Percentiles rank a stretch among this genome's conserved stretches.
These are phyloP conservation scores for Fistulinella prunicolor DNA, from an alignment of 768 basidiomycete species.

Conservation along the genomic window DNA sequence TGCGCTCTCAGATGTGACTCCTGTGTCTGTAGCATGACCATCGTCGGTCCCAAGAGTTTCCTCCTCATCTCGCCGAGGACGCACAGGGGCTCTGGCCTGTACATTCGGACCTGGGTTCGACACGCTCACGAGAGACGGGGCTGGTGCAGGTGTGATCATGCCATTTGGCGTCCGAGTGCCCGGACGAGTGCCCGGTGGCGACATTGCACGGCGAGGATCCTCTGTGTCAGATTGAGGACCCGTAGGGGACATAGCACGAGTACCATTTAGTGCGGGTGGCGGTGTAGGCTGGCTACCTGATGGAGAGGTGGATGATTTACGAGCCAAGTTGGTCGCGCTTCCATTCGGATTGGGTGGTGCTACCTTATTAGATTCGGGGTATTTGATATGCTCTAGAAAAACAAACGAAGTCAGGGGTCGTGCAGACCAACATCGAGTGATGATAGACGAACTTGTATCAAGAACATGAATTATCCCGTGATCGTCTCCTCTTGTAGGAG, in stretches of 20 bases:
- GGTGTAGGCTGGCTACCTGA: slow-evolving; percentile 28
- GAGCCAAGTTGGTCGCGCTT: slow-evolving; percentile 34
- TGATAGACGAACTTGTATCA: slow-evolving; percentile 77
- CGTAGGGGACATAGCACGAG: slow-evolving; percentile 67
- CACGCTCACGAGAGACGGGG: slow-evolving; percentile 10
- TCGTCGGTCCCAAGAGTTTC: slow-evolving; percentile 45
- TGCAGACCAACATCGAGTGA: not conserved
- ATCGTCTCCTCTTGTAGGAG: slow-evolving; percentile 72
- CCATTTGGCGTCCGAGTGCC: slow-evolving; percentile 36
- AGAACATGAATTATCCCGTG: slow-evolving; percentile 82
- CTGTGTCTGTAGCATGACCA: slow-evolving; percentile 46
- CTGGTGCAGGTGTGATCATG: slow-evolving; percentile 6
- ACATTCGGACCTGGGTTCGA: slow-evolving; percentile 29
- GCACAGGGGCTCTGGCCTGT: slow-evolving; percentile 51
- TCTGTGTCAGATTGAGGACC: slow-evolving; percentile 47
- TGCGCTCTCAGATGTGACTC: slow-evolving; percentile 39
- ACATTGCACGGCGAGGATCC: slow-evolving; percentile 63
- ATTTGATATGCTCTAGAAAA: slow-evolving; percentile 82
- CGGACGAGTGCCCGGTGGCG: slow-evolving; percentile 52
- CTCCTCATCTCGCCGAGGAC: slow-evolving; percentile 45
- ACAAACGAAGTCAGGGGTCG: slow-evolving; percentile 2
- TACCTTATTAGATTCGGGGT: slow-evolving; percentile 62
- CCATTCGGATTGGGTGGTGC: slow-evolving; percentile 34
- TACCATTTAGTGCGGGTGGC: slow-evolving; percentile 28
- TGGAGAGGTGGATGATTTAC: slow-evolving; percentile 48